Conservation (phyloP, 805 yeast species). For the Wickerhamiella vanderwaltii region DNA sequence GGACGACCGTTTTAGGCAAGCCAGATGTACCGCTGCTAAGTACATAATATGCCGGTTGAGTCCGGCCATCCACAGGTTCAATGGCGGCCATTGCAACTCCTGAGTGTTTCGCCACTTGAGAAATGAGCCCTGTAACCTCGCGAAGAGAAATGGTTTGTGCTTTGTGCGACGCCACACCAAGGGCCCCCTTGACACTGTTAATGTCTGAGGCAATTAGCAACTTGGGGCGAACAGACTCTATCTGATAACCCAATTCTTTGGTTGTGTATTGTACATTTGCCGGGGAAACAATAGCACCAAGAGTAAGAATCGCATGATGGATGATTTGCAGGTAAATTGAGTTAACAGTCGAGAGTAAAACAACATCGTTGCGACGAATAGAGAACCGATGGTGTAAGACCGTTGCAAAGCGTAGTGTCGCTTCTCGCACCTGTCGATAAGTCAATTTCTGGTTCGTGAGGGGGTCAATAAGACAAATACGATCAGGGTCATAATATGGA, state of each 20-base stretch:
- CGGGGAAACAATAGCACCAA: conserved; percentile 27
- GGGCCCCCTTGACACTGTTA: neutral
- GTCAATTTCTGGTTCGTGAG: conserved; percentile 17
- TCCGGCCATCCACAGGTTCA: conserved; percentile 4
- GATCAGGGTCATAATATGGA: neutral
- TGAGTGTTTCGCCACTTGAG: neutral
- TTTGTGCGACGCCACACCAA: conserved; percentile 5
- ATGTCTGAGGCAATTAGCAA: conserved; percentile 16
- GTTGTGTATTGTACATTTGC: conserved; percentile 27
- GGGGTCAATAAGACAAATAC: conserved; percentile 19
- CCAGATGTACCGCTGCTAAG: conserved; percentile 33
- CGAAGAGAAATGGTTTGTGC: conserved; percentile 9
- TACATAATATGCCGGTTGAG: conserved; percentile 19
- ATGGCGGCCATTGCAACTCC: neutral
- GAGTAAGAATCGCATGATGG: conserved; percentile 23
- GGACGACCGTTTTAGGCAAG: conserved; percentile 61
- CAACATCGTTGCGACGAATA: conserved; percentile 24
- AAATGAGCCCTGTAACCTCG: neutral
- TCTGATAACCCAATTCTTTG: conserved; percentile 26
- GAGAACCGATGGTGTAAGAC: conserved; percentile 18
- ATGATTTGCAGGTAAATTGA: conserved; percentile 23
- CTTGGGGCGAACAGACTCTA: conserved; percentile 18
- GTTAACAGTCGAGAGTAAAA: conserved; percentile 24
- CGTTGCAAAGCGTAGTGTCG: conserved; percentile 18
- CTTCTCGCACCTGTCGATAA: conserved; percentile 13